Evolutionary conservation across 805 yeast genomes (phyloP), one percentile per base, ranked within the genome.

Genomic region (Cyberlindnera japonica): DNA sequence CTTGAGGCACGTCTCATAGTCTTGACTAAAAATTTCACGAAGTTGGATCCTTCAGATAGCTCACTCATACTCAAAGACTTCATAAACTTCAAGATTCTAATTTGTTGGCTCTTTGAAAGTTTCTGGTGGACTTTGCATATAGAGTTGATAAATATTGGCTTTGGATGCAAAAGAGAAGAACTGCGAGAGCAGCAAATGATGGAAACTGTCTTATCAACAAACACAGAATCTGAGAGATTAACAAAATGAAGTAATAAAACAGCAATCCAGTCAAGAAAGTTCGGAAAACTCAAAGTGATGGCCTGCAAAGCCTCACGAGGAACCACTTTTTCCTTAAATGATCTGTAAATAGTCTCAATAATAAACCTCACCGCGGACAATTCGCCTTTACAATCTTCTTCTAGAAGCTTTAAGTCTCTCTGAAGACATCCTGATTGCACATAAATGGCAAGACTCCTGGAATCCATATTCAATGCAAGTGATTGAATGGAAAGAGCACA

Each of bases 401-500:
- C 74, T 3, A 72, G 61, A 35, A 72, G 63, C 29, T 65, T 62
- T 3, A 74, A 51, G 16, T 67, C 51, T 4, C 64, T 59, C 26
- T 64, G 61, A 17, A 73, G 50, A 0, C 75, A 75, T 4, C 78
- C 78, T 37, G 69, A 59, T 3, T 74, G 66, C 5, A 72, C 62
- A 44, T 72, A 68, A 63, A 64, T 59, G 4, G 65, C 55, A 11
- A 71, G 44, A 2, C 71, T 65, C 18, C 47, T 50, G 13, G 63
- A 65, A 9, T 52, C 15, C 3, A n/a, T 56, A 48, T 18, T 70
- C 41, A 1, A 51, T 14, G 2, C 12, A 2, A 1, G n/a, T 17
- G 6, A 55, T 36, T 2, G 53, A n/a, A 4, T 31, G 36, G 6
- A 42, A 38, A 3, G 47, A 19, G 3, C 15, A 14, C 2, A 24